Evolutionary conservation across 2,329 filamentous ascomycete genomes (phyloP).

Genomic region (Cladosporium phlei): DNA sequence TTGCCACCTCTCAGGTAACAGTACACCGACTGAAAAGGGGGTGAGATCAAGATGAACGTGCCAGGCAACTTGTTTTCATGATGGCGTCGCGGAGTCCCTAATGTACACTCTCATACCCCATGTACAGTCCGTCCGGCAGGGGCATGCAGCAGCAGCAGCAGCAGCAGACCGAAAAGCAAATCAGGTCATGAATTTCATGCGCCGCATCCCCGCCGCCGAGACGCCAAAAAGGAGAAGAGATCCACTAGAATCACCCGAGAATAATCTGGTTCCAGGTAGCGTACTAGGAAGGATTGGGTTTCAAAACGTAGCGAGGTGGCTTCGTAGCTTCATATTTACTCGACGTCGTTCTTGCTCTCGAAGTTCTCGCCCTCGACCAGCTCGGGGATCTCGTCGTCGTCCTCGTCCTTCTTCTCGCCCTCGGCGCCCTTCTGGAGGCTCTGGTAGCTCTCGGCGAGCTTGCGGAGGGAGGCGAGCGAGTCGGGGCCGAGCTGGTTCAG

Average conservation of each 20-base stretch:
- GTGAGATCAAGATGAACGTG: no score
- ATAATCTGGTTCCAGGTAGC: slow-evolving; percentile 10
- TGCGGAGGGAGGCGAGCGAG: slow-evolving; percentile 93
- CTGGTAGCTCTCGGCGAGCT: slow-evolving; percentile 99
- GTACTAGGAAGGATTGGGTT: no score
- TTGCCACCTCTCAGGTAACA: no score
- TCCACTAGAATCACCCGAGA: slow-evolving; percentile 11
- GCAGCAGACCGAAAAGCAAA: neutral
- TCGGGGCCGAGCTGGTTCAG: slow-evolving; percentile 99
- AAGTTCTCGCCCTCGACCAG: slow-evolving; percentile 97
- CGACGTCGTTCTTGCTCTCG: slow-evolving; percentile 79
- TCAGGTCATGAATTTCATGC: slow-evolving; percentile 7
- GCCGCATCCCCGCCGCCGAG: slow-evolving; percentile 4
- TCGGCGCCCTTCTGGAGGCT: slow-evolving; percentile 92
- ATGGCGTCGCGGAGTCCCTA: slow-evolving; percentile 13
- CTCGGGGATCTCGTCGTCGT: slow-evolving; percentile 88
- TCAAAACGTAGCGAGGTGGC: neutral
- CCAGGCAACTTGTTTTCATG: slow-evolving; percentile 14
- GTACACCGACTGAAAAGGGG: no score
- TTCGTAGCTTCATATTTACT: slow-evolving; percentile 51
- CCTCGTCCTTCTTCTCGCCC: slow-evolving; percentile 63
- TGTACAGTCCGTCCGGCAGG: slow-evolving; percentile 14
- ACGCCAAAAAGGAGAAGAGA: slow-evolving; percentile 11
- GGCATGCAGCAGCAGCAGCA: neutral
- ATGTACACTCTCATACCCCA: slow-evolving; percentile 13